phyloP scores from a whole-genome alignment of 2,329 filamentous ascomycete genomes.

The Colletotrichum eleusines region DNA sequence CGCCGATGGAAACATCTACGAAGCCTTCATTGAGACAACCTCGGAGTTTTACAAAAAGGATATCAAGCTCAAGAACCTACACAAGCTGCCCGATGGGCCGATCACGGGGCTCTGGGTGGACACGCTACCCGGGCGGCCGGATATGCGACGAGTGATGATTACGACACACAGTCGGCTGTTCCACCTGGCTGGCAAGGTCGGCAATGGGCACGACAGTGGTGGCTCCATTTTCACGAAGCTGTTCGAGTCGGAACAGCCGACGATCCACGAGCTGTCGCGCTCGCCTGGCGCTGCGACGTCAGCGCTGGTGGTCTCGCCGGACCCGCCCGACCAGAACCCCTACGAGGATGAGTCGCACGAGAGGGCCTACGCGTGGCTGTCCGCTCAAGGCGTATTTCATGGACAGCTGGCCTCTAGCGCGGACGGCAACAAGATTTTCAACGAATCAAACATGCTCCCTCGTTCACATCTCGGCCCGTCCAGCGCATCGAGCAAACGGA shows the following conservation, averaged over 20 bases:
- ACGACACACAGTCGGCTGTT: conserved; percentile 82
- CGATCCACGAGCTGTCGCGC: conserved; percentile 77
- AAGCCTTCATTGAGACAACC: conserved; percentile 93
- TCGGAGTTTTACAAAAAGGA: conserved; percentile 96
- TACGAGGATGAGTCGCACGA: conserved; percentile 72
- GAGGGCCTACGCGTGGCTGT: conserved; percentile 90
- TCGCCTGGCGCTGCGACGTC: conserved; percentile 72
- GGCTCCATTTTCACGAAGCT: conserved; percentile 87
- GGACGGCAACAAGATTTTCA: conserved; percentile 80
- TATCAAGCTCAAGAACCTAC: conserved; percentile 87
- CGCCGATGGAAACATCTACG: conserved; percentile 94
- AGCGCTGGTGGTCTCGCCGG: conserved; percentile 80
- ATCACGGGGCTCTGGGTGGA: conserved; percentile 91
- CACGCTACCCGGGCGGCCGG: conserved; percentile 73
- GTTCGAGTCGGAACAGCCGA: conserved; percentile 88
- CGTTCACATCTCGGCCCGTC: conserved; percentile 71
- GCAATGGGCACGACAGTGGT: conserved; percentile 81
- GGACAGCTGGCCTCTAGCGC: conserved; percentile 79
- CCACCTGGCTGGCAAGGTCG: conserved; percentile 84
- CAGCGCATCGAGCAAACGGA: conserved; percentile 64
- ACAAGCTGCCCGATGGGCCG: conserved; percentile 84
- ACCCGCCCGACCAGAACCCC: conserved; percentile 67
- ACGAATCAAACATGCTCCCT: conserved; percentile 81
- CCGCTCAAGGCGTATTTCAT: conserved; percentile 86
- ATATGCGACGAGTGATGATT: conserved; percentile 82